These are phyloP conservation scores for Annulohypoxylon nitens DNA, from an alignment of 495 filamentous ascomycete species.

Conservation along the genomic window DNA sequence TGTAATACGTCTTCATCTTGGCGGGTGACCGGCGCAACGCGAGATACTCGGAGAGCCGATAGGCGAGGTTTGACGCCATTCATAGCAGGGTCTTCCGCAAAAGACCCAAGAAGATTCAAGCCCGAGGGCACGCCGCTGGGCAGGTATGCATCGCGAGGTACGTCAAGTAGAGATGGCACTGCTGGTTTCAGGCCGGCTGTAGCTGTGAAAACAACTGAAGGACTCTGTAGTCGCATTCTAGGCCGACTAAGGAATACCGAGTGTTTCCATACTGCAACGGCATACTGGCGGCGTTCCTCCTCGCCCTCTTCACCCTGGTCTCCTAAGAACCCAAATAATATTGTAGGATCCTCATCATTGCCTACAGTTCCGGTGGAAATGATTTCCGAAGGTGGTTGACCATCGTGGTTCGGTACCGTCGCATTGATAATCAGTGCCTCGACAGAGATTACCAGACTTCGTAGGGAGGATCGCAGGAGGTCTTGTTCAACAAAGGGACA, in stretches of 20 bases:
- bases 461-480: conserved; percentile 70
- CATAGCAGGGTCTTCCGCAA: conserved; percentile 76
- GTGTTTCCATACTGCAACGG: conserved; percentile 85
- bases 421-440: conserved; percentile 79
- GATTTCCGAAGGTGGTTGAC: conserved; percentile 69
- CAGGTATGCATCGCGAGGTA: conserved; percentile 77
- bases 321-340: conserved; percentile 64
- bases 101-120: conserved; percentile 83
- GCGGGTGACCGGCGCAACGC: conserved; percentile 72
- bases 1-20: conserved; percentile 66
- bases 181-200: conserved; percentile 74
- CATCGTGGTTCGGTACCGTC: conserved; percentile 58
- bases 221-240: conserved; percentile 80
- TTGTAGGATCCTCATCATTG: conserved; percentile 70
- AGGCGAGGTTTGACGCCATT: conserved; percentile 77
- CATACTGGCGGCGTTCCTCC: conserved; percentile 56
- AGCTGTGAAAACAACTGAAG: conserved; percentile 81
- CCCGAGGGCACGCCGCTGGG: conserved; percentile 80
- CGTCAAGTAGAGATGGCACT: conserved; percentile 62
- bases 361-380: conserved; percentile 74
- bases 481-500: conserved; percentile 73
- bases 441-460: conserved; percentile 73
- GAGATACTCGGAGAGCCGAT: conserved; percentile 81
- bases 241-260: conserved; percentile 82
- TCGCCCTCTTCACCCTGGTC: conserved; percentile 56